phyloP scores from a whole-genome alignment of 768 basidiomycete genomes.

The Pulveroboletus sp. region DNA sequence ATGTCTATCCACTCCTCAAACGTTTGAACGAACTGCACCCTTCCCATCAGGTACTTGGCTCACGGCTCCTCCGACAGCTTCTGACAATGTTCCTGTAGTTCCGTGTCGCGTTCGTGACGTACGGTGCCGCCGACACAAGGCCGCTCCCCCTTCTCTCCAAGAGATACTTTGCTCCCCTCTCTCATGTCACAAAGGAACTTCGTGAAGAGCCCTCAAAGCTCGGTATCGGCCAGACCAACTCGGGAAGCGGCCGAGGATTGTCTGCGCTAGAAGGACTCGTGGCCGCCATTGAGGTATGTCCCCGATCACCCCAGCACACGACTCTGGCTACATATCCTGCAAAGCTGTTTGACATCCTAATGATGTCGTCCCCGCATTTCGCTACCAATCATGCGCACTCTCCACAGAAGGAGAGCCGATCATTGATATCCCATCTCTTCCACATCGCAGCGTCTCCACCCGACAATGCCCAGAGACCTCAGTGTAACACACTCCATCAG shows the following conservation, averaged over 20 bases:
- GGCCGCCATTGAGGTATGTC: conserved; percentile 60
- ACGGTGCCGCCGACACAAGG: conserved; percentile 52
- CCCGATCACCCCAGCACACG: not conserved
- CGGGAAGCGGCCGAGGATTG: conserved; percentile 49
- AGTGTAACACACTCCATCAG: conserved; percentile 44
- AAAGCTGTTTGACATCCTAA: conserved; percentile 36
- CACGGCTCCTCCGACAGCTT: not conserved
- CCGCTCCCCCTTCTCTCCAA: conserved; percentile 54
- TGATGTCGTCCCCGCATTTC: conserved; percentile 21
- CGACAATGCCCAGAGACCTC: conserved; percentile 49
- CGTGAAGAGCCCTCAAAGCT: conserved; percentile 42
- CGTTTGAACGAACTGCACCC: conserved; percentile 45
- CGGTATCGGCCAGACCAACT: conserved; percentile 54
- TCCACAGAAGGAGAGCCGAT: conserved; percentile 26
- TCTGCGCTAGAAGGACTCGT: conserved; percentile 69
- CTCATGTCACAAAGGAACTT: conserved; percentile 40
- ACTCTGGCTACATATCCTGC: conserved; percentile 28
- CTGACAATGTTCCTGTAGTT: conserved; percentile 24
- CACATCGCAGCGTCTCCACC: conserved; percentile 58
- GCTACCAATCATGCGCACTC: conserved; percentile 11
- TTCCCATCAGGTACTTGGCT: conserved; percentile 33
- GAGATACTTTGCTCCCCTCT: conserved; percentile 49
- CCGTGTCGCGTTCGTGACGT: conserved; percentile 54
- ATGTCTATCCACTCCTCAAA: conserved; percentile 47
- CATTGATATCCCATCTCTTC: conserved; percentile 44